Base-by-base conservation (phyloP, 208 protist genomes). In the Phytomonas francai region DNA sequence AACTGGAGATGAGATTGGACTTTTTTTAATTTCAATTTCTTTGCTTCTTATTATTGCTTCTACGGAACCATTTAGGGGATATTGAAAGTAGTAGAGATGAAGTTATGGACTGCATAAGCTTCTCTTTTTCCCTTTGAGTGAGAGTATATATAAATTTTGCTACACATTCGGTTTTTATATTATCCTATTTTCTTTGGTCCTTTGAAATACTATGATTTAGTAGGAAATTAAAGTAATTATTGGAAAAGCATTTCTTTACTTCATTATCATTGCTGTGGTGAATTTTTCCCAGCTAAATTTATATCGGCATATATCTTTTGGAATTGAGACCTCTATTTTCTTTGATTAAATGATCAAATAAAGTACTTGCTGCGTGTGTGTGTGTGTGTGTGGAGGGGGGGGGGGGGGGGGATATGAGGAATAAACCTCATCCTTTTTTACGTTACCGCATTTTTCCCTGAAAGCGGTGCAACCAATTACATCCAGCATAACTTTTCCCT, bases 31-130 rank as follows among this genome's bases (percentile, higher is more conserved):
- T 39, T 0, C 34, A 63, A 72, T 60, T 70, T 65, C 63, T 19
- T 65, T 58, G 45, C 33, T 61, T 59, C 58, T 68, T 73, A 61
- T 73, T 71, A 28, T 28, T 65, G n/a, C 3, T 12, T 61, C 32
- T 14, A 14, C 2, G 30, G 30, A 61, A 14, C 9, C 19, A 61
- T 8, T 32, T 2, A 16, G 30, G 30, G 8, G 32, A 14, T 16
- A 61, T n/a, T n/a, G 30, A 14, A 14, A 1, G 58, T 61, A 42
- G 11, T 1, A 61, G 12, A 2, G 19, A 42, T 1, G 11, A 61
- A 61, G 11, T 16, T 61, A 14, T 11, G 30, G 11, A 32, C 30
- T 14, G 32, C 1, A 42, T 61, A 14, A 42, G 11, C 12, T 61
- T 42, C 32, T 12, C 8, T 61, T 8, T 61, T 61, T 61, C 58